These are phyloP conservation scores for Trichoderma koningii DNA, from an alignment of 2,329 filamentous ascomycete genomes.

Conservation along the genomic window DNA sequence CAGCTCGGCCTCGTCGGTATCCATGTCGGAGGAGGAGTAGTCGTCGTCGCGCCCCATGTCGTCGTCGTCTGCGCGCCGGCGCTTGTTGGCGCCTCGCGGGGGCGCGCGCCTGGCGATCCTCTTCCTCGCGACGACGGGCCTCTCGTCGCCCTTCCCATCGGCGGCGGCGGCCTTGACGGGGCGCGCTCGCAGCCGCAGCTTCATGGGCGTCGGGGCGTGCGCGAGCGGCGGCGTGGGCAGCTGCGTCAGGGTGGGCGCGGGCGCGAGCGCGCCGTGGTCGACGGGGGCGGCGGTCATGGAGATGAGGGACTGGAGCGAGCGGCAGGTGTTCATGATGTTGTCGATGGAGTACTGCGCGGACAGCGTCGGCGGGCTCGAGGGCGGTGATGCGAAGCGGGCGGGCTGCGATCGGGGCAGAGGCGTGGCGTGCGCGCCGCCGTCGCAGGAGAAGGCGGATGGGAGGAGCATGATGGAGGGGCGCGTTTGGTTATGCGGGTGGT, in stretches of 20 bases:
- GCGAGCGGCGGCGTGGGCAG: conserved; percentile 59
- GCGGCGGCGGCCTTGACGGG: conserved; percentile 21
- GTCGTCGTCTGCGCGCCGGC: conserved; percentile 52
- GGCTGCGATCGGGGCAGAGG: conserved; percentile 37
- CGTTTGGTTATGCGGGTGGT: not conserved
- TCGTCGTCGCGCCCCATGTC: conserved; percentile 47
- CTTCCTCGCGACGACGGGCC: conserved; percentile 37
- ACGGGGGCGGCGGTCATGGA: conserved; percentile 19
- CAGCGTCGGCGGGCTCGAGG: conserved; percentile 55
- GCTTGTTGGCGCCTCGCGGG: conserved; percentile 55
- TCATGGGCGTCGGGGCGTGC: conserved; percentile 54
- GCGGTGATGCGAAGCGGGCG: conserved; percentile 60
- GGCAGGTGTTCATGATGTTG: conserved; percentile 62
- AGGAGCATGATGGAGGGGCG: conserved; percentile 51
- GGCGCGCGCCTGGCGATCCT: conserved; percentile 56
- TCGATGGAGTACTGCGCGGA: conserved; percentile 51
- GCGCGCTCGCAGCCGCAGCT: conserved; percentile 58
- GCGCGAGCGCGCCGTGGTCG: conserved; percentile 34
- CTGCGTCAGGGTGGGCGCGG: conserved; percentile 40
- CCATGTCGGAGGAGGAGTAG: conserved; percentile 28
- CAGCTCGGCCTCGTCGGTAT: conserved; percentile 41
- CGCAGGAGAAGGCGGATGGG: conserved; percentile 61
- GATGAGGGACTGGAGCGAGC: conserved; percentile 62
- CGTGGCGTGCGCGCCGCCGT: conserved; percentile 49
- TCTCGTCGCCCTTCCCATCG: conserved; percentile 19